phyloP scores from a whole-genome alignment of 257 asterid genomes.

The Plectranthus barbatus region DNA sequence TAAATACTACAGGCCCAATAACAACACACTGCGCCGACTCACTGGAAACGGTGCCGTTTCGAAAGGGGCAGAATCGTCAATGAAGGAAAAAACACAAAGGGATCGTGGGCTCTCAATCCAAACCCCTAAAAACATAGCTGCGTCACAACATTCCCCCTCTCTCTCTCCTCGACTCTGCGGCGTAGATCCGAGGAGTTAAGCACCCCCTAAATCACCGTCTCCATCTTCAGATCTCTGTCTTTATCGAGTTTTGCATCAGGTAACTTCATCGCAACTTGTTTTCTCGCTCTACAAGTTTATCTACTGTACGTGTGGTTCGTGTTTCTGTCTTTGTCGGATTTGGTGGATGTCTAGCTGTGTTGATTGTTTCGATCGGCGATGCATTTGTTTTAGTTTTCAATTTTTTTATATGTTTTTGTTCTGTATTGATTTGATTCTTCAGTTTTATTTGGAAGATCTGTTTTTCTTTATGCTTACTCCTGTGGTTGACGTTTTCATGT shows the following conservation, averaged over 20 bases:
- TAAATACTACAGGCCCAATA: background rate
- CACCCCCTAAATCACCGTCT: constrained; percentile 4
- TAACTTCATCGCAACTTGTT: background rate
- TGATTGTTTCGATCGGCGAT: constrained; percentile 13
- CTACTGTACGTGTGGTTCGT: background rate
- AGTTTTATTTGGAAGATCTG: constrained; percentile 12
- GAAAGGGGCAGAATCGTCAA: constrained; percentile 21
- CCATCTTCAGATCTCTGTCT: constrained; percentile 21
- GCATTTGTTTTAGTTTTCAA: background rate
- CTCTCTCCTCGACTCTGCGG: constrained; percentile 41
- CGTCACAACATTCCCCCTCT: background rate
- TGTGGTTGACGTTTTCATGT: background rate
- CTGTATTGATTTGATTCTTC: background rate
- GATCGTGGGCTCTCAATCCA: constrained; percentile 16
- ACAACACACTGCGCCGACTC: no score
- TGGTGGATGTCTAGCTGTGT: background rate
- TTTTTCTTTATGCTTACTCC: background rate
- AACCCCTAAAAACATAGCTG: constrained; percentile 26
- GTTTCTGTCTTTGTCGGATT: background rate
- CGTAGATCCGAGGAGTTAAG: constrained; percentile 53
- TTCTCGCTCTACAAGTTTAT: background rate
- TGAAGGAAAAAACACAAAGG: background rate
- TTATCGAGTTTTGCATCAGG: constrained; percentile 15
- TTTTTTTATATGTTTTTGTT: background rate
- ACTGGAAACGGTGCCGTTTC: background rate